Base-by-base conservation (phyloP, 805 yeast species). In the Candida pseudoglaebosa region DNA sequence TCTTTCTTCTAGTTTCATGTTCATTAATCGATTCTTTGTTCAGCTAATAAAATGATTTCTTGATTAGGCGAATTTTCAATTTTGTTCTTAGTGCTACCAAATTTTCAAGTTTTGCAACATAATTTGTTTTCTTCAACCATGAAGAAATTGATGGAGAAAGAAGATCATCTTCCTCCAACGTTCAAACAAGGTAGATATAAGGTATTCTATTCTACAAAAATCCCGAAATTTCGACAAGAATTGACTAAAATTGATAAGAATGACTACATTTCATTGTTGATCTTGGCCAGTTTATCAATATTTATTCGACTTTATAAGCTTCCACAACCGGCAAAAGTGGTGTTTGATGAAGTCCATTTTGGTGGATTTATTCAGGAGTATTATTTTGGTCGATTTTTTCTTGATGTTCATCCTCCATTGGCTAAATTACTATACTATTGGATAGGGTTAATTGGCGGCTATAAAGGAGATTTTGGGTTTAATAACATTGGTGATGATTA, bases 371-470 rank as follows among this genome's bases (percentile, higher is more conserved):
- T 68, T 6, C 49, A 56, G 31, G 62, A 68, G 26, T 78, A 79
- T 57, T 69, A 70, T 46, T 65, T 65, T 37, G 85, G 86, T 17
- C 67, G 72, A 29, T 82, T 77, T 55, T 82, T 80, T 58, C 65
- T 82, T 49, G 89, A 82, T 50, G 81, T 81, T 19, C 83, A 82
- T 46, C 90, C 91, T 8, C 90, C 91, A 4, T 61, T 84, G 37
- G 80, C 75, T 28, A 79, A 81, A 47, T 59, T 84, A 58, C 56
- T 80, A 9, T 80, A 71, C 49, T 78, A 77, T 21, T 67, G 73
- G 38, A 62, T 80, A 5, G 81, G 80, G 2, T 58, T 64, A 43
- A 28, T 76, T 13, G 68, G 67, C 24, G 80, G 82, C 4, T 79
- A 73, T 61, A 68, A 77, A 45, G 85, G 69, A 10, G 42, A 54